Evolutionary conservation across 2,329 filamentous ascomycete species (phyloP).

Genomic region (Arachnopeziza araneosa): DNA sequence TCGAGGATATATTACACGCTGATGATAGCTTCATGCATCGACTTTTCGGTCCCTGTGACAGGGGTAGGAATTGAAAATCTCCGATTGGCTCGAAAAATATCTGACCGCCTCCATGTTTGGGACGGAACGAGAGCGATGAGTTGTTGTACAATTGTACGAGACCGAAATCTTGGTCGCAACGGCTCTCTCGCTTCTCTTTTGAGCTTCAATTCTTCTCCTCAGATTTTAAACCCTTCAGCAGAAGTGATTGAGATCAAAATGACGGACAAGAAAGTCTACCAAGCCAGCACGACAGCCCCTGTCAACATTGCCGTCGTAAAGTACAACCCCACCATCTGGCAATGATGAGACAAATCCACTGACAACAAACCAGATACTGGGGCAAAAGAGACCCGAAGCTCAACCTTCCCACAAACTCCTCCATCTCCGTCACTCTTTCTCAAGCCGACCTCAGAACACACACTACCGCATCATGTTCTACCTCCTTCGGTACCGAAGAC

Average conservation of each 20-base stretch:
- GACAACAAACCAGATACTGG: slow-evolving; percentile 62
- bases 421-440: slow-evolving; percentile 91
- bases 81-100: slow-evolving; percentile 16
- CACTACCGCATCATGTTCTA: slow-evolving; percentile 88
- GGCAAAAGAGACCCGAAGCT: slow-evolving; percentile 91
- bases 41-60: slow-evolving; percentile 12
- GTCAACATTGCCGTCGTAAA: slow-evolving; percentile 99
- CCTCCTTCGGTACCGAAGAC: slow-evolving; percentile 60
- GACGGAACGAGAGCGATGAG: background rate
- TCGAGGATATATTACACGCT: background rate
- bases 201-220: slow-evolving; percentile 1
- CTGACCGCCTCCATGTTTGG: slow-evolving; percentile 16
- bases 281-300: slow-evolving; percentile 91
- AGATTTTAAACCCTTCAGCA: background rate
- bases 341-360: slow-evolving; percentile 7
- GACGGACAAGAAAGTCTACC: slow-evolving; percentile 56
- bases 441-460: slow-evolving; percentile 91
- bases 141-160: slow-evolving; percentile 4
- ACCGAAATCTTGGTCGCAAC: background rate
- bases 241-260: slow-evolving; percentile 17
- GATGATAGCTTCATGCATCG: slow-evolving; percentile 14
- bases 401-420: slow-evolving; percentile 97
- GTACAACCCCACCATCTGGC: slow-evolving; percentile 39
- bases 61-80: slow-evolving; percentile 1
- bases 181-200: background rate